phyloP scores from a whole-genome alignment of 257 asterid genomes.

The Osmanthus fragrans region DNA sequence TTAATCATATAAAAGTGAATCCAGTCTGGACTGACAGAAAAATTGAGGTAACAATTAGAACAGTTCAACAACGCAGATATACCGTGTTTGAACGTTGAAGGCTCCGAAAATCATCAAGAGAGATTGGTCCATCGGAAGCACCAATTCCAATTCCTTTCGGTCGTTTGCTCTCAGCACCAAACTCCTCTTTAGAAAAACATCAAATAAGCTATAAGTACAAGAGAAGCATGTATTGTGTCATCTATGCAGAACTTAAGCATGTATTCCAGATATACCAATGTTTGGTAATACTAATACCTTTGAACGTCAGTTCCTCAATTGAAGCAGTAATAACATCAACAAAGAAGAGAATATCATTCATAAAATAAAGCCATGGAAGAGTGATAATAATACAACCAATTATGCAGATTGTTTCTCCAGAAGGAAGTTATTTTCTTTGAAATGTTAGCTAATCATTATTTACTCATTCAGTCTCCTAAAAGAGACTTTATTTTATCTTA shows the following conservation, averaged over 20 bases:
- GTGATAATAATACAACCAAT: background rate
- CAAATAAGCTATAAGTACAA: constrained; percentile 27
- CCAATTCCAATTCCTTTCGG: constrained; percentile 95
- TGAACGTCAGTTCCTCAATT: background rate
- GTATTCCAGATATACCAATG: constrained; percentile 1
- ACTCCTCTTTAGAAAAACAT: constrained; percentile 53
- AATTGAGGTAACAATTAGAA: constrained; percentile 5
- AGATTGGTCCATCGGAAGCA: constrained; percentile 85
- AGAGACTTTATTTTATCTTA: background rate
- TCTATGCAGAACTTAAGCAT: background rate
- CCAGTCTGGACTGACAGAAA: constrained; percentile 10
- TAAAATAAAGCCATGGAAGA: background rate
- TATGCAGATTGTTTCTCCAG: background rate
- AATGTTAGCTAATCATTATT: background rate
- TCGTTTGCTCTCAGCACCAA: constrained; percentile 70
- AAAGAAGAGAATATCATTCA: constrained; percentile 2
- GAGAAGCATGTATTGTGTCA: background rate
- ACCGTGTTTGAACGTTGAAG: constrained; percentile 92
- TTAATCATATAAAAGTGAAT: constrained; percentile 16
- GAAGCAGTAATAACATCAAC: background rate
- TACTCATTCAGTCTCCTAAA: background rate
- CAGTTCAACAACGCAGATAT: constrained; percentile 18
- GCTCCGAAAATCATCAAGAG: constrained; percentile 94
- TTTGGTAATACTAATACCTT: background rate
- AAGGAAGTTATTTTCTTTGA: background rate